Conservation (phyloP, 768 basidiomycete genomes). For the Crepidotus variabilis region DNA sequence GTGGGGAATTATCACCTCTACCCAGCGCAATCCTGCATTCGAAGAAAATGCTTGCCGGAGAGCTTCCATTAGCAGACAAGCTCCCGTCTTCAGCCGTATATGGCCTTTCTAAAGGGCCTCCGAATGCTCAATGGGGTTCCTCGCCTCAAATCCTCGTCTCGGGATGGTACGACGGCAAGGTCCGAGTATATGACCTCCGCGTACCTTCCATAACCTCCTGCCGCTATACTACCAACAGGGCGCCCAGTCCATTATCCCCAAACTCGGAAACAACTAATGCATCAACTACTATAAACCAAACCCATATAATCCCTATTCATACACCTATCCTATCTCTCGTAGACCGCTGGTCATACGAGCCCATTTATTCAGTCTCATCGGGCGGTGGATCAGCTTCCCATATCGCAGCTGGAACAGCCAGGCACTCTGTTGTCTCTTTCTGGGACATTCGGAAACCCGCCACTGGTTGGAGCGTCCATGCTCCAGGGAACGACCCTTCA, state of each 20-base stretch:
- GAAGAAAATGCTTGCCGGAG: conserved; percentile 15
- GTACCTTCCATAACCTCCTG: conserved; percentile 26
- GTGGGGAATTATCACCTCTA: conserved; percentile 33
- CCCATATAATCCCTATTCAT: conserved; percentile 29
- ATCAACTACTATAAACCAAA: neutral
- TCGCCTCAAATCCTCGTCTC: conserved; percentile 71
- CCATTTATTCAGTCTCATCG: conserved; percentile 72
- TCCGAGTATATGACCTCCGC: conserved; percentile 75
- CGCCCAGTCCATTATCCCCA: conserved; percentile 1
- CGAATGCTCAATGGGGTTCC: conserved; percentile 62
- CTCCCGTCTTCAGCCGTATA: conserved; percentile 59
- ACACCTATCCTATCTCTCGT: conserved; percentile 55
- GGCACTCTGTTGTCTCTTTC: conserved; percentile 74
- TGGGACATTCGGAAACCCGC: conserved; percentile 72
- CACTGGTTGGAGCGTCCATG: conserved; percentile 74
- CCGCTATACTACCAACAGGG: neutral
- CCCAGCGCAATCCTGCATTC: conserved; percentile 50
- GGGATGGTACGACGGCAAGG: conserved; percentile 80
- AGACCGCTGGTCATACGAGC: conserved; percentile 69
- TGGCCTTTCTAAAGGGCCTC: conserved; percentile 59
- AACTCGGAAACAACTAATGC: too few relatives aligned
- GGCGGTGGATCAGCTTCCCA: conserved; percentile 68
- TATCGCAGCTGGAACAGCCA: conserved; percentile 72
- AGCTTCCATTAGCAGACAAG: conserved; percentile 15
- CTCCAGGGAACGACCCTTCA: conserved; percentile 74